These are phyloP conservation scores for Lentinula raphanica DNA, from an alignment of 768 basidiomycete genomes.

Conservation along the genomic window DNA sequence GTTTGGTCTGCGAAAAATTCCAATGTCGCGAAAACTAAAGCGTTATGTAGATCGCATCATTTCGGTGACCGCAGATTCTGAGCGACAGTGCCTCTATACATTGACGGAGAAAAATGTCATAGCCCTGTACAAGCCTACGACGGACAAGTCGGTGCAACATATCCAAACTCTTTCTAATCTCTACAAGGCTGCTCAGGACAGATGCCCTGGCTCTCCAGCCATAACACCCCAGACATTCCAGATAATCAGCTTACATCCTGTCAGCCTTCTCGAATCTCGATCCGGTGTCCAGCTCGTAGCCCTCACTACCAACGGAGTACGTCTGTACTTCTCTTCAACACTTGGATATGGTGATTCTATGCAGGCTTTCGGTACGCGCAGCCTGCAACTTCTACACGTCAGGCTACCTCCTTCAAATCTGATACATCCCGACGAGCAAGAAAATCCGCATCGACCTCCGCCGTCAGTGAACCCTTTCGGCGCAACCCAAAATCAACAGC, in stretches of 20 bases:
- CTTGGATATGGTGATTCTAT: constrained; percentile 41
- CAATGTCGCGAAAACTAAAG: not conserved
- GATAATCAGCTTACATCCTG: constrained; percentile 64
- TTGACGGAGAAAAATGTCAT: constrained; percentile 63
- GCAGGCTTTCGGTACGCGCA: constrained; percentile 28
- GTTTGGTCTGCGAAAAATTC: constrained; percentile 34
- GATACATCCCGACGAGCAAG: constrained; percentile 70
- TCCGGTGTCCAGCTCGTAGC: constrained; percentile 73
- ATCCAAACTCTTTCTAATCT: constrained; percentile 72
- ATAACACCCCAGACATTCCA: constrained; percentile 66
- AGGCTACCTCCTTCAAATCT: constrained; percentile 73
- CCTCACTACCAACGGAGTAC: constrained; percentile 74
- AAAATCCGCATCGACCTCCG: constrained; percentile 42
- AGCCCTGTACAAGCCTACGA: constrained; percentile 56
- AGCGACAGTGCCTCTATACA: constrained; percentile 74
- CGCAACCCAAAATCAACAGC: constrained; percentile 36
- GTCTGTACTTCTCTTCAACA: constrained; percentile 74
- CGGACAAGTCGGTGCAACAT: constrained; percentile 64
- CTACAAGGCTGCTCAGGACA: constrained; percentile 73
- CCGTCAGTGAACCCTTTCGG: constrained; percentile 38
- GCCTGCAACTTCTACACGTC: constrained; percentile 70
- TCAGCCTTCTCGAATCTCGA: constrained; percentile 64
- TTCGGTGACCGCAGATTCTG: constrained; percentile 58
- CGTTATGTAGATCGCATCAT: constrained; percentile 60
- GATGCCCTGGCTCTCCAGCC: constrained; percentile 71